Conservation (phyloP, 768 basidiomycete genomes). For the Tephrocybe sp. region DNA sequence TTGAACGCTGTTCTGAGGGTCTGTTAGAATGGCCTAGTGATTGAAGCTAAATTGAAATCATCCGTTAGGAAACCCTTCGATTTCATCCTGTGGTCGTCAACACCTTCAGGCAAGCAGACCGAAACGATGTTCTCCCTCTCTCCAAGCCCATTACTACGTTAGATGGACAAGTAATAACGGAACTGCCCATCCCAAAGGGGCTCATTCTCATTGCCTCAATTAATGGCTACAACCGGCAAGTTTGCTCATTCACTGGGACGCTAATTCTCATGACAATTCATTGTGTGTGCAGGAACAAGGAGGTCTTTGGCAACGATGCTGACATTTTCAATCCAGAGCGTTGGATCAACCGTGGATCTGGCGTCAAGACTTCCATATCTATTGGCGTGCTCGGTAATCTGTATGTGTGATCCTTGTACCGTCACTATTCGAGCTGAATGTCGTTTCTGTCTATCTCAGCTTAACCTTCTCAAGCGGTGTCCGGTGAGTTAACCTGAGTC, state of each 20-base stretch:
- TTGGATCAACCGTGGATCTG: constrained; percentile 35
- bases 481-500: constrained; percentile 19
- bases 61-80: constrained; percentile 46
- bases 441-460: constrained; percentile 12
- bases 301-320: constrained; percentile 47
- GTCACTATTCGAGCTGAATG: background rate
- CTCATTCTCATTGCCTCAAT: constrained; percentile 49
- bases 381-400: constrained; percentile 47
- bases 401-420: constrained; percentile 24
- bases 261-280: background rate
- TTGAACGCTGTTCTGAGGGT: constrained; percentile 46
- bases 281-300: constrained; percentile 29
- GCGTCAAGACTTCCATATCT: constrained; percentile 37
- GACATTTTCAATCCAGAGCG: constrained; percentile 45
- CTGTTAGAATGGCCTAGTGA: background rate
- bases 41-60: background rate
- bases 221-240: constrained; percentile 51
- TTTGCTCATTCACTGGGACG: background rate
- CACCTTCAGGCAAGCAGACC: constrained; percentile 35
- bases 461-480: constrained; percentile 30
- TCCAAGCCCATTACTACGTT: constrained; percentile 45
- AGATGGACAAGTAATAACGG: constrained; percentile 40
- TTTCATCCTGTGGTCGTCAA: constrained; percentile 37
- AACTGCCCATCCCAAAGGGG: constrained; percentile 51
- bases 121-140: constrained; percentile 60